Evolutionary conservation across 345 rosid genomes (phyloP).

Genomic region (Carallia brachiata): DNA sequence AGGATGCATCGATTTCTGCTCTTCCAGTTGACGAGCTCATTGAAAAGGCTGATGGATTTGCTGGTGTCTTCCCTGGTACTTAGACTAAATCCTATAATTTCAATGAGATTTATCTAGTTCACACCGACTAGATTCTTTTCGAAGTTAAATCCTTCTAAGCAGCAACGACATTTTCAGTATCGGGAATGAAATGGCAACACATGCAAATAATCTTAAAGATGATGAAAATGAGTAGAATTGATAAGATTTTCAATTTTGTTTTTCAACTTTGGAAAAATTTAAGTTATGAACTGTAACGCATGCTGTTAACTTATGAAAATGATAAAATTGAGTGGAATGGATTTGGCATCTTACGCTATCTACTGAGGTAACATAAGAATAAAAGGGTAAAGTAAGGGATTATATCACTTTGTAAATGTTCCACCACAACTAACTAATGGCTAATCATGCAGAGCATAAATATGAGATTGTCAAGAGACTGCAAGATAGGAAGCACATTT

Average conservation of each 20-base stretch:
- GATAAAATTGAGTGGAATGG: no score
- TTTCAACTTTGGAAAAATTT: neutral
- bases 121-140: neutral
- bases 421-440: constrained; percentile 13
- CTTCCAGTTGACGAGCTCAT: constrained; percentile 83
- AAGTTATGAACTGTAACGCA: no score
- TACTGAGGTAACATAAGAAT: no score
- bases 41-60: constrained; percentile 94
- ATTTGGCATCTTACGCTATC: no score
- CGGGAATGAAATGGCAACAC: no score
- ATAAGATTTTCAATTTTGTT: neutral
- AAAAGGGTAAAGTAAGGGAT: neutral
- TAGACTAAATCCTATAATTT: neutral
- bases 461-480: constrained; percentile 90
- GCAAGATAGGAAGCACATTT: constrained; percentile 81
- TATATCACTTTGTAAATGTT: neutral
- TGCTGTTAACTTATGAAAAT: no score
- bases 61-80: constrained; percentile 92
- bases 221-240: no score
- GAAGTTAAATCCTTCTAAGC: neutral
- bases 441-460: constrained; percentile 62
- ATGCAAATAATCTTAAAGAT: no score
- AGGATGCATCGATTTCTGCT: constrained; percentile 45
- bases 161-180: no score
- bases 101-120: neutral